These are phyloP conservation scores for Phanerochaete sordida DNA, from an alignment of 768 basidiomycete species.

Conservation along the genomic window DNA sequence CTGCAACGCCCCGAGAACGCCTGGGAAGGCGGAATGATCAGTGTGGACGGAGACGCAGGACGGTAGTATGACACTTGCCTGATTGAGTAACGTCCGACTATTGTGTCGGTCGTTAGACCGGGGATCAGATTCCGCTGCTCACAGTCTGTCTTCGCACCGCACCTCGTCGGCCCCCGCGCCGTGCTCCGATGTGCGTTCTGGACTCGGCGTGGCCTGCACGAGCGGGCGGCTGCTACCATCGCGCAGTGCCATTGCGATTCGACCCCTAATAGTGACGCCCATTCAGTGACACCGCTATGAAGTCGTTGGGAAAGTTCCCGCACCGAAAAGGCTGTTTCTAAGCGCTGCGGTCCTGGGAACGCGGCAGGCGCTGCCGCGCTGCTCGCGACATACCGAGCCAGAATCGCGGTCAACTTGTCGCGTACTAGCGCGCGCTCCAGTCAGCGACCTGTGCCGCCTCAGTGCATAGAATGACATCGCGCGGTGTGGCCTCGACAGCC, in stretches of 20 bases:
- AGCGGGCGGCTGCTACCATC: not conserved
- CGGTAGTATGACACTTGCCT: not conserved
- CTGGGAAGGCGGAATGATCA: not conserved
- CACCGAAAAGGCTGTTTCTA: not conserved
- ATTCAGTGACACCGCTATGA: not conserved
- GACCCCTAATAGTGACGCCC: not conserved
- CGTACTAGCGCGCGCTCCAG: not conserved
- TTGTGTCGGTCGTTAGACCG: not conserved
- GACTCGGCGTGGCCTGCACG: not conserved
- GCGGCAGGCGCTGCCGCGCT: not conserved
- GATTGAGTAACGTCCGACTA: not conserved
- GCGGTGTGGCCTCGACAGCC: not conserved
- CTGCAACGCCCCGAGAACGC: not conserved
- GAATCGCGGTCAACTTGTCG: not conserved
- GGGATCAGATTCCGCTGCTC: not conserved
- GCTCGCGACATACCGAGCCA: not conserved
- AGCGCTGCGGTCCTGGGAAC: not conserved
- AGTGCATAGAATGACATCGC: not conserved
- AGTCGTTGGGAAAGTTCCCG: not conserved
- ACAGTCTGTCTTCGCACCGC: not conserved
- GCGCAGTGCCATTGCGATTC: not conserved
- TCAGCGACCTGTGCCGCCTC: not conserved
- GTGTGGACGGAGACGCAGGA: not conserved
- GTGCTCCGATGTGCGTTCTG: not conserved
- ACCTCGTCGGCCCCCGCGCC: not conserved